Base-by-base conservation (phyloP, 495 filamentous ascomycete genomes). In the Penicillium taxi region DNA sequence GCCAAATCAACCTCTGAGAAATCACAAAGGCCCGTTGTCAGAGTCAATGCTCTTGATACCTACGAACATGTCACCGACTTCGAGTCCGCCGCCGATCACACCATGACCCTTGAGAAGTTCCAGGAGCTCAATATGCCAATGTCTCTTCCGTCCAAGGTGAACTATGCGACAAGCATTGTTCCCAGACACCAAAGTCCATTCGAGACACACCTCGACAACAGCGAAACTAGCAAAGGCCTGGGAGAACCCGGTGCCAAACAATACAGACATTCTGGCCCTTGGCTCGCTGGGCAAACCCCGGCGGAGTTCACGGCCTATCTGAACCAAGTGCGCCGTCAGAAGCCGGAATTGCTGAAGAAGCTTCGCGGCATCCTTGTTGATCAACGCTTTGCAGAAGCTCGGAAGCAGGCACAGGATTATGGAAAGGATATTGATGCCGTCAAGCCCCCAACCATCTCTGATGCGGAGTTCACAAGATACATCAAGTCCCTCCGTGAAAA, bases 51-150 rank as follows among this genome's bases (percentile, higher is more conserved):
- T 21, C 67, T 93, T 37, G 91, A 99, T 66, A 89, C 86, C 5
- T 75, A 78, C 41, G 88, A 96, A 63, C 85, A 94, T 53, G 77
- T 95, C 57, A 95, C 87, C 38, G 87, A 94, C 41, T 99, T 86
- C 64, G 73, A 80, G 38, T 87, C 84, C 25, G 82, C 87, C 1
- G 71, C 79, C 32, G 86, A 95, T 52, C 86, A 94, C 56, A 77
- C 80, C 16, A 62, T 85, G 45, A 88, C 86, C 8, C 61, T 94
- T 29, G 67, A 74, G 55, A 96, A 96, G 64, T 96, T 81, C 70
- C 83, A 87, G 48, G 87, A 95, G 53, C 64, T 88, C 50, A 69
- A 76, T 39, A 60, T 85, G 37, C 80, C 84, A 1, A 66, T 88
- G 20, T 70, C 74, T 13, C 59, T 73, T 30, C 67, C 69, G 6